Percentiles rank a stretch among this genome's conserved stretches.
phyloP scores from a whole-genome alignment of 495 filamentous ascomycete genomes.

The Hypoxylon crocopeplum region DNA sequence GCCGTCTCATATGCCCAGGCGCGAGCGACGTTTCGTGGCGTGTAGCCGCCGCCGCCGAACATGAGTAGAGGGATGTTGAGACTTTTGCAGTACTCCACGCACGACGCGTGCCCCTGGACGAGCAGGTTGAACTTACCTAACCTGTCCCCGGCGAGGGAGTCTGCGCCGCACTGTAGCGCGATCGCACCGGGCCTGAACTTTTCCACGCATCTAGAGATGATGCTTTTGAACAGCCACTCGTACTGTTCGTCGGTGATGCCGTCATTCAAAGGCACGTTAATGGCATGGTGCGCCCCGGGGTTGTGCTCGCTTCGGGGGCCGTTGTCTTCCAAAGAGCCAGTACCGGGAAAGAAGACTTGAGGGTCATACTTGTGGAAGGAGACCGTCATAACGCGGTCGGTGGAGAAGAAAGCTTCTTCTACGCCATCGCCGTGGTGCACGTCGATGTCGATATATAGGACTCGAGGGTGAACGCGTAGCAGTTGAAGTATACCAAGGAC shows the following conservation, averaged over 20 bases:
- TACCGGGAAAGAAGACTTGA: constrained; percentile 95
- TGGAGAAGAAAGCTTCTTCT: constrained; percentile 95
- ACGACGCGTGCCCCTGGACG: constrained; percentile 89
- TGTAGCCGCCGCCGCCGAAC: constrained; percentile 95
- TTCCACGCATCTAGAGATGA: constrained; percentile 76
- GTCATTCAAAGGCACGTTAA: constrained; percentile 95
- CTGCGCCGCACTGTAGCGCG: constrained; percentile 95
- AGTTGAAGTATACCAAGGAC: constrained; percentile 93
- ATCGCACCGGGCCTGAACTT: constrained; percentile 85
- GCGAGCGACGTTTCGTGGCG: constrained; percentile 94
- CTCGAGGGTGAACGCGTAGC: constrained; percentile 83
- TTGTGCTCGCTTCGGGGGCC: constrained; percentile 85
- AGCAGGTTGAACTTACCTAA: constrained; percentile 97
- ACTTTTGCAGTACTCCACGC: constrained; percentile 84
- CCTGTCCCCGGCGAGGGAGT: constrained; percentile 91
- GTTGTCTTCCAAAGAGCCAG: constrained; percentile 90
- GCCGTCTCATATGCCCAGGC: constrained; percentile 97
- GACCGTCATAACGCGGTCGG: constrained; percentile 93
- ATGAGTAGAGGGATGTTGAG: constrained; percentile 81
- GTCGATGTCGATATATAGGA: constrained; percentile 98
- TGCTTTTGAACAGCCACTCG: constrained; percentile 77
- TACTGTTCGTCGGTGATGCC: constrained; percentile 96
- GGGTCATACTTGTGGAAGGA: constrained; percentile 94
- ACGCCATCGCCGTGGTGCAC: constrained; percentile 98
- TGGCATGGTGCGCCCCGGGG: constrained; percentile 87